phyloP scores from a whole-genome alignment of 805 yeast species.

The Yarrowia deformans region DNA sequence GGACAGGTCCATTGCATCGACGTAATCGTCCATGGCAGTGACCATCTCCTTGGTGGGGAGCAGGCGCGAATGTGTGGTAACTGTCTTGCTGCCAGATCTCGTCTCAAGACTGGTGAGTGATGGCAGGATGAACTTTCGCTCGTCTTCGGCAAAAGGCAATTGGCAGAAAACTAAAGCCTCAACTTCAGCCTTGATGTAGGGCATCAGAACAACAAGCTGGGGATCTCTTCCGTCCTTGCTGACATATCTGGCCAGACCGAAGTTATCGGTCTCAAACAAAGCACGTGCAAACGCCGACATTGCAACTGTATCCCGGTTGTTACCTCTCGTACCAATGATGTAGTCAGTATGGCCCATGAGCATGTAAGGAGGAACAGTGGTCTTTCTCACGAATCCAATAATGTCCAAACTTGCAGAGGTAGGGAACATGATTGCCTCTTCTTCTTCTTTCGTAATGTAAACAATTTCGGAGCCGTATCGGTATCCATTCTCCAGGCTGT shows the following conservation, averaged over 20 bases:
- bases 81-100: conserved; percentile 50
- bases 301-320: conserved; percentile 53
- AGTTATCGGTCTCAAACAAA: conserved; percentile 55
- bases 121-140: conserved; percentile 58
- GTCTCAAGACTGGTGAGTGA: conserved; percentile 55
- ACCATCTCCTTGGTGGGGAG: conserved; percentile 54
- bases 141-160: conserved; percentile 80
- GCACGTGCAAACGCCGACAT: conserved; percentile 61
- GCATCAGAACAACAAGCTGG: conserved; percentile 62
- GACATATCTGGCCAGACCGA: conserved; percentile 71
- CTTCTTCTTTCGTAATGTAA: conserved; percentile 58
- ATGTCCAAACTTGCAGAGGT: conserved; percentile 67
- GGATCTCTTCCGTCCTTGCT: conserved; percentile 49
- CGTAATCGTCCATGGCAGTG: conserved; percentile 54
- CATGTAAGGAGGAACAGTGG: conserved; percentile 61
- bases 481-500: conserved; percentile 64
- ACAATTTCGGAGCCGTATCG: conserved; percentile 68
- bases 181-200: conserved; percentile 51
- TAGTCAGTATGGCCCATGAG: conserved; percentile 63
- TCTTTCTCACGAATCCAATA: conserved; percentile 62
- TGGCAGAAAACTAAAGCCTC: conserved; percentile 57
- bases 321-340: conserved; percentile 56
- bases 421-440: conserved; percentile 53
- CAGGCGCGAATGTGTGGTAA: conserved; percentile 44
- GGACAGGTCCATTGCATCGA: conserved; percentile 56